Evolutionary conservation across 805 yeast genomes (phyloP), one percentile per base, ranked within the genome.

Genomic region (Nakazawaea molendinolei): DNA sequence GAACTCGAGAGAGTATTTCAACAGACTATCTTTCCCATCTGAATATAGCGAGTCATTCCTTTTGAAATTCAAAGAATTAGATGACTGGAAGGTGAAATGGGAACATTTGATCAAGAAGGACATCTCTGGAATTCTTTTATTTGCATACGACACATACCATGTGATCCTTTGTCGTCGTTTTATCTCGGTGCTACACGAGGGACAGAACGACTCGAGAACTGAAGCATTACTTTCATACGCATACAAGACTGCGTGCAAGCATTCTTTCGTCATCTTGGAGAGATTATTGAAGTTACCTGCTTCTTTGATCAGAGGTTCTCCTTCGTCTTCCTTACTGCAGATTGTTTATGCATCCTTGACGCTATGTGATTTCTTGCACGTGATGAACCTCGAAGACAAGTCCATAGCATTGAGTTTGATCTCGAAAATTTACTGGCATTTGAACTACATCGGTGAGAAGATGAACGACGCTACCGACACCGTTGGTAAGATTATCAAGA

Each of bases 391-490:
- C 5, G 50, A 58, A n/a, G 66, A 67, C 39, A 63, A 61, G 36
- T 62, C 61, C 16, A 59, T 54, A 39, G 50, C 71, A 2, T 45
- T 75, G 29, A 69, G 59, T 42, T 48, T 72, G 8, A 71, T 76
- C 29, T 65, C 79, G 0, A 61, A 62, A 37, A 65, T 71, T 7
- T 76, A 74, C 42, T 76, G 80, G 80, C 76, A 71, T 43, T 51
- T 76, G 42, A 73, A 69, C 41, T 65, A 71, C 20, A 67, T 72
- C 41, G 80, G 80, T 2, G 77, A 72, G 40, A 65, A 65, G 38
- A 62, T 64, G 46, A 74, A 72, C 44, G 80, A 74, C 48, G 77
- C 76, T 3, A 74, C 79, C 0, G 77, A 71, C 39, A 72, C 76
- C 5, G 75, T 76, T 25, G 79, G 79, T 2, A 65, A 65, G 35